Percentiles rank a stretch among this genome's conserved stretches.
Evolutionary conservation across 768 basidiomycete genomes (phyloP).

Genomic region (Hysterangium stoloniferum): DNA sequence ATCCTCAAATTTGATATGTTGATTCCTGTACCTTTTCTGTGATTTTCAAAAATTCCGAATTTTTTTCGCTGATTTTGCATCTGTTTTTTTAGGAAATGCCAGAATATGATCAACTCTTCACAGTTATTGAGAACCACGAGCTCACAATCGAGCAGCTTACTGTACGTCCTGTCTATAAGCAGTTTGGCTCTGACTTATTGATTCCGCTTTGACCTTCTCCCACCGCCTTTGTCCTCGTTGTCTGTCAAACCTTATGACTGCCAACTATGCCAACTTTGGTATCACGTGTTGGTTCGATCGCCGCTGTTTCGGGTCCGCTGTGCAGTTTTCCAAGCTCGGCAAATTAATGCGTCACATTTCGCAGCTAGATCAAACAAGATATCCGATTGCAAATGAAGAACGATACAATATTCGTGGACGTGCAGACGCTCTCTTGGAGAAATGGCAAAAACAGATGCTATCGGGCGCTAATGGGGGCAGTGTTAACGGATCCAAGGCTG

Average conservation of each 20-base stretch:
- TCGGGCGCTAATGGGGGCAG: not conserved
- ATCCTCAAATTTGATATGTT: not conserved
- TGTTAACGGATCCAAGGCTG: not conserved
- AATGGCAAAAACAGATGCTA: slow-evolving; percentile 42
- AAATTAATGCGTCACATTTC: slow-evolving; percentile 88
- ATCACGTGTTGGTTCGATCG: slow-evolving; percentile 2
- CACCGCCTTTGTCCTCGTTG: slow-evolving; percentile 20
- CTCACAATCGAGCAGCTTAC: slow-evolving; percentile 73
- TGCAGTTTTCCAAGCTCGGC: slow-evolving; percentile 74
- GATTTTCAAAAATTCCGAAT: slow-evolving; percentile 4
- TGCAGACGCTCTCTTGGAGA: slow-evolving; percentile 59
- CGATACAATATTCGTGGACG: slow-evolving; percentile 69
- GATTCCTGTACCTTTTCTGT: too few species aligned
- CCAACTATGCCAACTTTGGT: slow-evolving; percentile 3
- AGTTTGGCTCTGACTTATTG: slow-evolving; percentile 15
- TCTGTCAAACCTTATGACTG: slow-evolving; percentile 22
- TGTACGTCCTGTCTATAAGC: slow-evolving; percentile 27
- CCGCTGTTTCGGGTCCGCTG: not conserved
- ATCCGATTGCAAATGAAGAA: slow-evolving; percentile 47
- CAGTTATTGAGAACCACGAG: slow-evolving; percentile 67
- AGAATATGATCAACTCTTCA: slow-evolving; percentile 60
- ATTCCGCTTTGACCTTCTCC: slow-evolving; percentile 7
- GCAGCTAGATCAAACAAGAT: slow-evolving; percentile 38
- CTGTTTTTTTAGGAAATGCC: slow-evolving; percentile 60
- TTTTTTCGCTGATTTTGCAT: slow-evolving; percentile 11